Evolutionary conservation across 352 stramenopile species (phyloP).

Genomic region (Plasmopara muralis): DNA sequence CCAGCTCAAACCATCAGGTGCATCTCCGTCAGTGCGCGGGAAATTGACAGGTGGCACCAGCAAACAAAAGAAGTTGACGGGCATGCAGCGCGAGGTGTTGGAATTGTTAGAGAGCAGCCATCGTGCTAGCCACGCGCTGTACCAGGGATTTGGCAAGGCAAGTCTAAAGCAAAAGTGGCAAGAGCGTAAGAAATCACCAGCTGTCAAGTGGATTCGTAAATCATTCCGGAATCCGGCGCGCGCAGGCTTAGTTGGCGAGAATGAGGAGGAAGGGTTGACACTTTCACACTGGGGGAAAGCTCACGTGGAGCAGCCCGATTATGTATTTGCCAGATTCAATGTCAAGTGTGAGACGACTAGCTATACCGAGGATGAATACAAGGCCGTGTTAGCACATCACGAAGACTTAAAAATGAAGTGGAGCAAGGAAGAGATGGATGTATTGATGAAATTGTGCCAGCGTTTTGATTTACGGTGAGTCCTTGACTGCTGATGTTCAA

Average conservation of each 20-base stretch:
- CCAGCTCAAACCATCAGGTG: conserved; percentile 45
- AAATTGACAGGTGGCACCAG: conserved; percentile 15
- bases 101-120: conserved; percentile 58
- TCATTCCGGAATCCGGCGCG: conserved; percentile 54
- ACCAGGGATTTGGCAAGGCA: conserved; percentile 49
- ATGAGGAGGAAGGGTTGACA: conserved; percentile 31
- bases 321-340: conserved; percentile 68
- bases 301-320: conserved; percentile 44
- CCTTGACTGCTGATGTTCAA: not conserved
- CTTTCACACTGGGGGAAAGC: conserved; percentile 63
- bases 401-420: conserved; percentile 48
- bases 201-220: conserved; percentile 61
- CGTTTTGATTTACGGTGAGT: conserved; percentile 43
- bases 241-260: conserved; percentile 34
- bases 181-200: conserved; percentile 34
- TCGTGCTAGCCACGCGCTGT: conserved; percentile 51
- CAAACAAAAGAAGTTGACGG: conserved; percentile 52
- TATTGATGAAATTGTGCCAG: conserved; percentile 44
- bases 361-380: conserved; percentile 54
- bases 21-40: conserved; percentile 8
- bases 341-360: conserved; percentile 41
- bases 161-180: conserved; percentile 65
- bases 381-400: conserved; percentile 29
- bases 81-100: conserved; percentile 63
- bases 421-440: conserved; percentile 58